Evolutionary conservation across 2,329 filamentous ascomycete species (phyloP).

Genomic region (Hymenoscyphus infarciens): DNA sequence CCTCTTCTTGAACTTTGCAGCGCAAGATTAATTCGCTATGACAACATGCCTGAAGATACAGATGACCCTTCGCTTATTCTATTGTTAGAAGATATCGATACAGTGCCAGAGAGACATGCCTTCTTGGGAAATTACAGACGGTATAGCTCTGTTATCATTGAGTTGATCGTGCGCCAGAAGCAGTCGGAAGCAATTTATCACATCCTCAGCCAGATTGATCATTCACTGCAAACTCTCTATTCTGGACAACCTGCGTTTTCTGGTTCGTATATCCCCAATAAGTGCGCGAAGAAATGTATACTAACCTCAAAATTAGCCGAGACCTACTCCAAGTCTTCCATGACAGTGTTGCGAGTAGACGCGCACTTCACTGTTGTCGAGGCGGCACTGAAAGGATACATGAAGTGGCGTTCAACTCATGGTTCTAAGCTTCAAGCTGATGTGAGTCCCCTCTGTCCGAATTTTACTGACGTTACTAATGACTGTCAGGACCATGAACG

Average conservation of each 20-base stretch:
- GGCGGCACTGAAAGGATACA: slow-evolving; percentile 81
- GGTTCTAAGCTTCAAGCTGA: slow-evolving; percentile 48
- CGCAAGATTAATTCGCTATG: slow-evolving; percentile 79
- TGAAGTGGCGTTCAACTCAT: slow-evolving; percentile 64
- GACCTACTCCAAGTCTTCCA: slow-evolving; percentile 65
- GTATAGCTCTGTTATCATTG: slow-evolving; percentile 84
- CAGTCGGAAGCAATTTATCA: slow-evolving; percentile 82
- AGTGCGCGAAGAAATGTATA: slow-evolving; percentile 8
- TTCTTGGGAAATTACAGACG: slow-evolving; percentile 94
- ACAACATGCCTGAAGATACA: slow-evolving; percentile 77
- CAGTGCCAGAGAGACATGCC: slow-evolving; percentile 85
- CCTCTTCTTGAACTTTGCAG: slow-evolving; percentile 80
- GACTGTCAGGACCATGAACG: slow-evolving; percentile 45
- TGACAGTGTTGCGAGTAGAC: slow-evolving; percentile 75
- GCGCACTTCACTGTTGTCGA: slow-evolving; percentile 88
- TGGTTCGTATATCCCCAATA: slow-evolving; percentile 42
- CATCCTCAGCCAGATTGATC: slow-evolving; percentile 76
- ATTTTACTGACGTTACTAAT: slow-evolving; percentile 22
- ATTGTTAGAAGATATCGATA: slow-evolving; percentile 91
- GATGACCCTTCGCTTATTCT: slow-evolving; percentile 77
- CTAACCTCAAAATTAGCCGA: slow-evolving; percentile 40
- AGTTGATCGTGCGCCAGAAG: slow-evolving; percentile 77
- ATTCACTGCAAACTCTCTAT: slow-evolving; percentile 71
- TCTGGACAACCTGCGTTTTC: slow-evolving; percentile 64
- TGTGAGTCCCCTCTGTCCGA: slow-evolving; percentile 17